These are phyloP conservation scores for Marasmius fiardii DNA, from an alignment of 1,284 basidiomycete genomes.

Conservation along the genomic window DNA sequence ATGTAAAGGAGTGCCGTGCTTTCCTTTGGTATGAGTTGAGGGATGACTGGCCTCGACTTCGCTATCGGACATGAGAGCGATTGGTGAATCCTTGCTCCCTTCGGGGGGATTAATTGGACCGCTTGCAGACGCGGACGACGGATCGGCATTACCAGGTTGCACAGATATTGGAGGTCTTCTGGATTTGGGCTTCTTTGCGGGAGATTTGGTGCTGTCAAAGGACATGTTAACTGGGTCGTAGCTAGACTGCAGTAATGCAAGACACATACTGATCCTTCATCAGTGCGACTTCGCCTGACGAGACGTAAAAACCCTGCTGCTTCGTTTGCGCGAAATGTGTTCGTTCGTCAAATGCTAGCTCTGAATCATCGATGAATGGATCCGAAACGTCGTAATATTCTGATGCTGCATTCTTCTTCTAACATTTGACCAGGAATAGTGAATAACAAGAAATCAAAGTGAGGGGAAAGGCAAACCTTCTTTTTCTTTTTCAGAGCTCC, in stretches of 20 bases:
- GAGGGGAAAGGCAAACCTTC: conserved; percentile 12
- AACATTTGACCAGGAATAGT: neutral
- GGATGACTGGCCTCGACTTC: neutral
- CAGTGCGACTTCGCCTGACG: conserved; percentile 81
- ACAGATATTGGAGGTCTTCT: neutral
- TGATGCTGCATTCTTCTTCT: conserved; percentile 56
- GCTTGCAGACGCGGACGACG: neutral
- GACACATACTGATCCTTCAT: conserved; percentile 66
- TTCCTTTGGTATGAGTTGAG: neutral
- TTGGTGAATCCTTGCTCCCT: conserved; percentile 10
- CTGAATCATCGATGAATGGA: conserved; percentile 97
- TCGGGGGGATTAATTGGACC: neutral
- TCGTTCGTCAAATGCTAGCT: conserved; percentile 86
- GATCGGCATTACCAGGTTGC: neutral
- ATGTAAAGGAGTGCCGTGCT: neutral
- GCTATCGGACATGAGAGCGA: conserved; percentile 9
- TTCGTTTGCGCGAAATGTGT: conserved; percentile 92
- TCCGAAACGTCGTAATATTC: conserved; percentile 90
- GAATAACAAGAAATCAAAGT: conserved; percentile 4
- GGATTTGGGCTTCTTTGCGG: conserved; percentile 10
- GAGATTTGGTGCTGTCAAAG: neutral
- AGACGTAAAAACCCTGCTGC: conserved; percentile 93
- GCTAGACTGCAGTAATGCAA: neutral
- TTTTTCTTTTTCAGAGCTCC: conserved; percentile 29
- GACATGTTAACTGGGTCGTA: neutral